A percentile compares a stretch with the other conserved stretches of the same genome.
These are phyloP conservation scores for Pseudogymnoascus sp. DNA, from an alignment of 2,329 filamentous ascomycete species.

Conservation along the genomic window DNA sequence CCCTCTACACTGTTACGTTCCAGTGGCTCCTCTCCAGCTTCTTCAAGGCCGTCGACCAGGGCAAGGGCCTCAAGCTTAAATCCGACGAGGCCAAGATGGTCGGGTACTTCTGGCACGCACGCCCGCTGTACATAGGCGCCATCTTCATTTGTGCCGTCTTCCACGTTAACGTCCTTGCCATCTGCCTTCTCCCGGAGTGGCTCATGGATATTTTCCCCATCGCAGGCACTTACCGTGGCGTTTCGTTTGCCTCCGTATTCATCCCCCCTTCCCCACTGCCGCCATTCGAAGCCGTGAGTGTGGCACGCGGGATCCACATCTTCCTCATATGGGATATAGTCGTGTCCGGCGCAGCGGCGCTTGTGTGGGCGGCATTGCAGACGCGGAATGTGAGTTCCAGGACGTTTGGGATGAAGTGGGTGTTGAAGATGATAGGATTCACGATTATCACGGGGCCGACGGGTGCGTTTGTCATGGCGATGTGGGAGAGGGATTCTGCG, in stretches of 20 bases:
- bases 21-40: background rate
- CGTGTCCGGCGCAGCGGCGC: background rate
- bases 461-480: background rate
- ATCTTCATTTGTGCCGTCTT: background rate
- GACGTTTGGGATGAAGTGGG: background rate
- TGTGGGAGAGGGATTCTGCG: constrained; percentile 7
- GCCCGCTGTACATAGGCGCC: background rate
- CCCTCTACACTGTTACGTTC: background rate
- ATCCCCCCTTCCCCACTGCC: background rate
- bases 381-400: background rate
- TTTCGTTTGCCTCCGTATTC: background rate
- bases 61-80: background rate
- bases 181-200: constrained; percentile 2
- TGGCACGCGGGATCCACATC: background rate
- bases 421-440: background rate
- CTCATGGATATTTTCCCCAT: background rate
- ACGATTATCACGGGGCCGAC: background rate
- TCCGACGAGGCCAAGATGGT: constrained; percentile 3
- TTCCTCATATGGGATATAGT: constrained; percentile 1
- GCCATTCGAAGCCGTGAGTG: background rate
- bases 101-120: background rate
- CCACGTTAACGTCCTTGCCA: background rate
- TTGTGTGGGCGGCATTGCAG: background rate
- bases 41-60: constrained; percentile 1
- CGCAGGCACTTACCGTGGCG: background rate